Base-by-base conservation (phyloP, 805 yeast genomes). In the Suhomyces kilbournensis region DNA sequence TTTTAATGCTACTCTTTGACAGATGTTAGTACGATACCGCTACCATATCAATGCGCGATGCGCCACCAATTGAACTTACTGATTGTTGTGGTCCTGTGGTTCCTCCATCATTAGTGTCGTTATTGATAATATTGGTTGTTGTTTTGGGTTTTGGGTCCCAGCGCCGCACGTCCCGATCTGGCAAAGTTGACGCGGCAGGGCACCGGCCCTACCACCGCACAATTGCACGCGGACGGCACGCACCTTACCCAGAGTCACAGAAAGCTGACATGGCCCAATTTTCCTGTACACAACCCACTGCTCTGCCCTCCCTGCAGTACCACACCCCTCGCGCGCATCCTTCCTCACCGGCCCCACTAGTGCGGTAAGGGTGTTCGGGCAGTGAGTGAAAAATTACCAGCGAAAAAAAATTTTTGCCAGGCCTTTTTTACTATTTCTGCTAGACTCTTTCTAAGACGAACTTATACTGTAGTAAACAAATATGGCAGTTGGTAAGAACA, bases 401-500 rank as follows among this genome's bases (percentile, higher is more conserved):
- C 42, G 26, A 10, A 15, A 30, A 26, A 45, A 45, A 32, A 30
- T 26, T 23, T 44, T 45, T 32, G 39, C 32, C 47, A 32, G 39
- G 40, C 39, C 30, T 14, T 45, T 14, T 45, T 45, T 30, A 45
- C 19, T 34, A 26, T 38, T 30, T 45, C 30, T 30, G 30, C 39
- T 20, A 45, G 39, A 45, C 47, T 45, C 47, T 45, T 45, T 45
- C 30, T 44, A 26, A 42, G 45, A 42, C 45, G 25, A 40, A 40
- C 44, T 40, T 22, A 42, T 42, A 42, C 26, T 42, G 30, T 42
- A 42, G 17, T 22, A 38, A 38, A 20, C 54, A 71, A 78, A 64
- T 70, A 80, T 80, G 84, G 84, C 83, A 76, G 81, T 80, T 69
- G 93, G 93, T 71, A 88, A 88, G 84, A 88, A 88, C 78, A 88